Conservation (phyloP, 805 yeast species). For the Candida piceae region DNA sequence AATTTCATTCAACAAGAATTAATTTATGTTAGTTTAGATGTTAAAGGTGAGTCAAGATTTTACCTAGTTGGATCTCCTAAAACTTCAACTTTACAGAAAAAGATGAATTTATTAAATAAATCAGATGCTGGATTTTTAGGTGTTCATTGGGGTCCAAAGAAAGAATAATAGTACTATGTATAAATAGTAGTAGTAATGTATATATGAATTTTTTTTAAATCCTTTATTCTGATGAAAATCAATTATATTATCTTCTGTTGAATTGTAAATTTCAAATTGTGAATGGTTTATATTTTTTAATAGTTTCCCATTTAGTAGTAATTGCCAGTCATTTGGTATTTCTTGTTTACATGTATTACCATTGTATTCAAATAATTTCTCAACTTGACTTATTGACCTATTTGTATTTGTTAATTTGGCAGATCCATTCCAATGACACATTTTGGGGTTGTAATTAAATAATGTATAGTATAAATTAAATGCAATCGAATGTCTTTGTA, state of each 20-base stretch:
- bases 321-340: constrained; percentile 22
- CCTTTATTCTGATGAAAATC: neutral
- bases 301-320: constrained; percentile 18
- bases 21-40: constrained; percentile 69
- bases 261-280: constrained; percentile 10
- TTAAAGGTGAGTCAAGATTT: constrained; percentile 62
- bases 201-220: too few relatives aligned
- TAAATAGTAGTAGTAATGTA: too few relatives aligned
- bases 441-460: constrained; percentile 12
- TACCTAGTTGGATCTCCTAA: constrained; percentile 63
- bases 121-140: constrained; percentile 62
- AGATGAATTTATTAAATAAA: constrained; percentile 36
- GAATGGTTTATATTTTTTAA: constrained; percentile 6
- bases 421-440: constrained; percentile 14
- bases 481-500: constrained; percentile 37
- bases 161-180: too few relatives aligned
- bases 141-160: constrained; percentile 81
- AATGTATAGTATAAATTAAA: constrained; percentile 32
- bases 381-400: constrained; percentile 10
- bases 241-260: constrained; percentile 13
- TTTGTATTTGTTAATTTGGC: constrained; percentile 13
- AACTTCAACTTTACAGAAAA: constrained; percentile 37
- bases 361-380: constrained; percentile 15
- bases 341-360: constrained; percentile 23
- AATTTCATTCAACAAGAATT: constrained; percentile 63